Percentiles rank a stretch among this genome's conserved stretches.
Evolutionary conservation across 2,329 filamentous ascomycete species (phyloP).

Genomic region (Cladophialophora immunda): DNA sequence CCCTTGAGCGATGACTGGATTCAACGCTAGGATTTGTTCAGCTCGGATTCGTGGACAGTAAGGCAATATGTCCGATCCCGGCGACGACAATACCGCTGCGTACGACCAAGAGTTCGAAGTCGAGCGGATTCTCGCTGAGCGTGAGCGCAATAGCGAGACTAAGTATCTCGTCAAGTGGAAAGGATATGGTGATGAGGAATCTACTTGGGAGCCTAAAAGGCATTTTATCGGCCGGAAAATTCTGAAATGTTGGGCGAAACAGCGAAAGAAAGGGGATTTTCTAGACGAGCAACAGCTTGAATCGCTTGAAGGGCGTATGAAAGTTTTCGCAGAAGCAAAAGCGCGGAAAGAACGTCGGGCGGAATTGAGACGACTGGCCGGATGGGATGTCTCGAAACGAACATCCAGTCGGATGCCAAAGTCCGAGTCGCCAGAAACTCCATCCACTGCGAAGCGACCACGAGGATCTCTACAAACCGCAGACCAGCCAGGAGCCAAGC

Average conservation of each 20-base stretch:
- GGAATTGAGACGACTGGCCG: neutral
- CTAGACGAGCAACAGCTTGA: conserved; percentile 32
- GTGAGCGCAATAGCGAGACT: conserved; percentile 44
- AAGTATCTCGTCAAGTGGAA: conserved; percentile 72
- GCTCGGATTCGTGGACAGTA: neutral
- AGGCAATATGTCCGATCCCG: conserved; percentile 5
- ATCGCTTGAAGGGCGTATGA: conserved; percentile 33
- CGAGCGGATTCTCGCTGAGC: conserved; percentile 63
- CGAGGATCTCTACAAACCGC: neutral
- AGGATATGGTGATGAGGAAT: conserved; percentile 64
- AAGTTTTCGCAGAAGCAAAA: conserved; percentile 12
- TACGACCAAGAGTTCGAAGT: conserved; percentile 62
- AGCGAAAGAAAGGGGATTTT: conserved; percentile 43
- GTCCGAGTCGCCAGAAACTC: neutral
- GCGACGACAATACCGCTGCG: neutral
- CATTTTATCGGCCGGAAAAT: conserved; percentile 51
- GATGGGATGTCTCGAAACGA: neutral
- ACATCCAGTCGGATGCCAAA: neutral
- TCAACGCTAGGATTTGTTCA: neutral
- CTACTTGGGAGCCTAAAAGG: conserved; percentile 62
- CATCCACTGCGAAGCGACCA: neutral
- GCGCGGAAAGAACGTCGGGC: conserved; percentile 7
- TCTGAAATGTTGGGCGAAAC: conserved; percentile 52
- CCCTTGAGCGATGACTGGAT: neutral
- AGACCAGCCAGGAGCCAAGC: neutral